phyloP scores from a whole-genome alignment of 495 filamentous ascomycete species.

The Oidiodendron maius region DNA sequence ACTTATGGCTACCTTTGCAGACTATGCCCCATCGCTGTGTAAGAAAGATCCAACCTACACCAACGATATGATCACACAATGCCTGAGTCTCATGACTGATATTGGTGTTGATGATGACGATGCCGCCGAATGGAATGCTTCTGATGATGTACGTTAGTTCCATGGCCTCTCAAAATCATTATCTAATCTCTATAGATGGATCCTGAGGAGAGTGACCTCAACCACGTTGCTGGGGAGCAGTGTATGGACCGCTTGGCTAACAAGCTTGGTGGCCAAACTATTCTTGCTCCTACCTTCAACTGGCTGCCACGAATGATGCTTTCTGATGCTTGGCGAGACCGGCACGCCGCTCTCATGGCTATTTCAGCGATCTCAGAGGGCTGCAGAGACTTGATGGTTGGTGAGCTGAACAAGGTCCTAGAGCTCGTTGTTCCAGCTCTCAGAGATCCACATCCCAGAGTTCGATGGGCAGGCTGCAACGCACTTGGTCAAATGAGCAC shows the following conservation, averaged over 20 bases:
- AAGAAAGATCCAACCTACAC: slow-evolving; percentile 87
- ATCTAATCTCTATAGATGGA: slow-evolving; percentile 56
- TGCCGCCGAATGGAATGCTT: slow-evolving; percentile 86
- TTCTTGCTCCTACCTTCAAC: slow-evolving; percentile 88
- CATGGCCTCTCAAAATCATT: background rate
- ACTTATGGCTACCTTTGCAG: slow-evolving; percentile 96
- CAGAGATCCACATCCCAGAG: slow-evolving; percentile 86
- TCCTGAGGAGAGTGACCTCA: slow-evolving; percentile 90
- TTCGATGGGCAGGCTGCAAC: slow-evolving; percentile 97
- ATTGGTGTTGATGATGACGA: slow-evolving; percentile 93
- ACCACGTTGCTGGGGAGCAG: slow-evolving; percentile 98
- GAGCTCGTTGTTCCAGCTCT: slow-evolving; percentile 89
- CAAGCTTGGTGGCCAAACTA: slow-evolving; percentile 81
- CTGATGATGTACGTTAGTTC: slow-evolving; percentile 69
- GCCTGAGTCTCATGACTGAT: slow-evolving; percentile 98
- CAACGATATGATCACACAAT: slow-evolving; percentile 96
- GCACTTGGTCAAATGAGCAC: slow-evolving; percentile 99
- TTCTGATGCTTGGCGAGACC: slow-evolving; percentile 89
- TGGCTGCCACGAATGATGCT: slow-evolving; percentile 99
- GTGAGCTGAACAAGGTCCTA: slow-evolving; percentile 87
- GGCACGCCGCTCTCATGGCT: slow-evolving; percentile 97
- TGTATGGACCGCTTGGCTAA: slow-evolving; percentile 98
- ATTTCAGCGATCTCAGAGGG: slow-evolving; percentile 99
- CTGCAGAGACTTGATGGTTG: slow-evolving; percentile 91
- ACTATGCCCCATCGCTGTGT: slow-evolving; percentile 89